Evolutionary conservation across 108 stramenopile genomes (phyloP), one percentile per base, ranked within the genome.

Genomic region (Epithemia pelagica): DNA sequence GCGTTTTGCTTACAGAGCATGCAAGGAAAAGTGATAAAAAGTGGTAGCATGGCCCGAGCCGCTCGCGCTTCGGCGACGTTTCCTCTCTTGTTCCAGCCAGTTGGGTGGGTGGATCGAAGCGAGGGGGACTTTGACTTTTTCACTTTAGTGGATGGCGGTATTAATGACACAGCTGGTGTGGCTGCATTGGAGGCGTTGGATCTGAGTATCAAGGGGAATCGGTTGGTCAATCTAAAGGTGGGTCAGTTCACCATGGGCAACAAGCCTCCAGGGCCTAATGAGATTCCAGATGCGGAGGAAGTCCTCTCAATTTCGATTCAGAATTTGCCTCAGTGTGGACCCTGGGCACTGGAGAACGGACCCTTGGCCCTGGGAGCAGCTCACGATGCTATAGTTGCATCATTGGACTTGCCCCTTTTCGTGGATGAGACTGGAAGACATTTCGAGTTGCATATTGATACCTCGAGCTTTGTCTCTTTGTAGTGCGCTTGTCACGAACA

Each of bases 21-120:
- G 76, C 67, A 62, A 59, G 80, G 82, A 1, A 68, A 59, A 61
- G 54, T 85, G 23, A 30, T 91, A 67, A 67, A 59, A 3, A 21
- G 57, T 28, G 86, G 90, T 8, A 81, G 80, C 57, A 87, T 88
- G 87, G 87, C 87, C 0, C 84, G 83, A 32, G 87, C 90, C 28
- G 90, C 87, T 15, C 68, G 90, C 23, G 79, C 87, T 28, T 83
- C 82, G 57, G 90, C 90, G 5, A 83, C 83, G 27, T 91, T 91
- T 72, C 90, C 90, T 7, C 62, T 78, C 15, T 58, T 91, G 18
- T 88, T 91, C 58, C 86, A 88, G 61, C 90, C 90, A 3, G 83
- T 86, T 30, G 67, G 70, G 21, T 91, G 90, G 90, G 61, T 53
- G 32, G 31, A 66, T 21, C 52, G 65, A 52, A 60, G 71, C 1